Conservation (phyloP, 495 filamentous ascomycete genomes). For the Ascobolus immersus region DNA sequence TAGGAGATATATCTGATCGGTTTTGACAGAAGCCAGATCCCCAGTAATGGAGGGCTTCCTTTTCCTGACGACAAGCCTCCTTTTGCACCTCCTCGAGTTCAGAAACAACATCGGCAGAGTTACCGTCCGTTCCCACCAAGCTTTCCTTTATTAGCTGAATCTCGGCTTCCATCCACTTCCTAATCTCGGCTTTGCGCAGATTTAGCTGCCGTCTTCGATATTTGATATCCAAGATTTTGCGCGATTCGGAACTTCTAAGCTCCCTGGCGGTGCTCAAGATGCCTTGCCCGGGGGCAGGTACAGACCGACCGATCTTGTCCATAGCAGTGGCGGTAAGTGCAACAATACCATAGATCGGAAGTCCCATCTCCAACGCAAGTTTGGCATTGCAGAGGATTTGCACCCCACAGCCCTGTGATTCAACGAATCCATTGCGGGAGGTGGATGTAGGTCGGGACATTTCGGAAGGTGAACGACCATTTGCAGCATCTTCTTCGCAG, state of each 20-base stretch:
- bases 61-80: slow-evolving; percentile 70
- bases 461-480: slow-evolving; percentile 81
- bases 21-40: slow-evolving; percentile 98
- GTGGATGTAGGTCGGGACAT: slow-evolving; percentile 97
- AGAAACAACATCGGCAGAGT: no score
- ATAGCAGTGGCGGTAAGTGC: slow-evolving; percentile 91
- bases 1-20: slow-evolving; percentile 73
- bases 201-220: slow-evolving; percentile 89
- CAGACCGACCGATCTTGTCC: slow-evolving; percentile 94
- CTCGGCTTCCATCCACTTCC: slow-evolving; percentile 87
- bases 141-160: no score
- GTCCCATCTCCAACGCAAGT: slow-evolving; percentile 92
- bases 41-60: slow-evolving; percentile 66
- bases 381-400: slow-evolving; percentile 95
- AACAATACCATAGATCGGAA: slow-evolving; percentile 88
- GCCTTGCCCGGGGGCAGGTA: slow-evolving; percentile 88
- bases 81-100: no score
- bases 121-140: no score
- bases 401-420: slow-evolving; percentile 94
- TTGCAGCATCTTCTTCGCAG: slow-evolving; percentile 79
- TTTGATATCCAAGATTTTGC: slow-evolving; percentile 83
- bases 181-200: slow-evolving; percentile 69
- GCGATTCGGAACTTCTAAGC: slow-evolving; percentile 68
- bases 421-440: slow-evolving; percentile 95
- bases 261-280: slow-evolving; percentile 94